Conservation (phyloP, 768 basidiomycete species). For the Dentipellis sp. region DNA sequence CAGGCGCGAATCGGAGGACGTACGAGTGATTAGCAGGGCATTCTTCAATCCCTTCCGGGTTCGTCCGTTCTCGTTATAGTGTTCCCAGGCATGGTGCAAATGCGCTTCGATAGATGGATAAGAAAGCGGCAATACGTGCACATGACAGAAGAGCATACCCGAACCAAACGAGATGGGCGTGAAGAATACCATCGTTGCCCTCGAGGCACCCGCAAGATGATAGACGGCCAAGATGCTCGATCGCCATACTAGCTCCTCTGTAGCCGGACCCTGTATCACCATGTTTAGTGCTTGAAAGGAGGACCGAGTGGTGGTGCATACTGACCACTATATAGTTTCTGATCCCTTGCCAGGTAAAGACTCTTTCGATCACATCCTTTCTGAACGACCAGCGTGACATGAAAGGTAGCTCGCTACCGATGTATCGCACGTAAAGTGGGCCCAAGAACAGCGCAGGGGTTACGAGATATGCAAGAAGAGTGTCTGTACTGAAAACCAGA, state of each 20-base stretch:
- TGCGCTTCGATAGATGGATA: constrained; percentile 50
- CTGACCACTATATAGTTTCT: constrained; percentile 60
- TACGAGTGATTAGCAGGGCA: constrained; percentile 50
- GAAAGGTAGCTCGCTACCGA: constrained; percentile 41
- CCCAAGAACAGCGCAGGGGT: constrained; percentile 72
- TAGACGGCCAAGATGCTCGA: constrained; percentile 74
- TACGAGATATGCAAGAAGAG: constrained; percentile 47
- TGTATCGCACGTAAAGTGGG: constrained; percentile 53
- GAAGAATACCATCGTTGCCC: constrained; percentile 57
- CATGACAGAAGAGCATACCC: constrained; percentile 37
- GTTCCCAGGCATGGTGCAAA: constrained; percentile 86
- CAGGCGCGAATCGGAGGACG: constrained; percentile 14
- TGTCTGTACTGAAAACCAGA: constrained; percentile 15
- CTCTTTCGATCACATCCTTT: constrained; percentile 27
- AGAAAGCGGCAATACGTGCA: not conserved
- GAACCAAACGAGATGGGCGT: constrained; percentile 84
- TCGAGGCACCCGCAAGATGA: constrained; percentile 51
- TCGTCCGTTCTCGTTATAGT: constrained; percentile 65
- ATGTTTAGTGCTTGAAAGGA: not conserved
- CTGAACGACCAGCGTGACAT: constrained; percentile 41
- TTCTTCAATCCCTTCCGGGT: constrained; percentile 52
- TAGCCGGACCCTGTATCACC: constrained; percentile 68
- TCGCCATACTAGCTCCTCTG: constrained; percentile 89
- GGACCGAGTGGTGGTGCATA: not conserved
- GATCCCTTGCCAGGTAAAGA: constrained; percentile 47